Conservation (phyloP, 139 green algal genomes). For the Chlorella sp. region DNA sequence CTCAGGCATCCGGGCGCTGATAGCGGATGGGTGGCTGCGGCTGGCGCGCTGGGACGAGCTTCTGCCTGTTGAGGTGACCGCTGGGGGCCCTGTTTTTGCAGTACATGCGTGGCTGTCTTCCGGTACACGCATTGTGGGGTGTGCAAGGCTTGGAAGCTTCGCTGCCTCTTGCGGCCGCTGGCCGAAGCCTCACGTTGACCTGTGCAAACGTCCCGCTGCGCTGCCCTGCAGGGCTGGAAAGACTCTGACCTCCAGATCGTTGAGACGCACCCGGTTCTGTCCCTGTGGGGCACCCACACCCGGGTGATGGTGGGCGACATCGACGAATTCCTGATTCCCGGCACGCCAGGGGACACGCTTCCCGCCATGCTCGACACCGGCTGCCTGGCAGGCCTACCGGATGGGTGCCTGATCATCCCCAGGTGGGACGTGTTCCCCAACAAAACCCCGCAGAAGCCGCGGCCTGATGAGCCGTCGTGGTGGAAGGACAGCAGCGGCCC, state of each 20-base stretch:
- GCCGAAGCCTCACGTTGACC: too few species aligned
- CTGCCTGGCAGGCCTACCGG: not conserved
- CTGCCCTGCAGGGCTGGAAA: not conserved
- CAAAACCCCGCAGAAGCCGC: not conserved
- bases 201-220: too few species aligned
- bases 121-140: not conserved
- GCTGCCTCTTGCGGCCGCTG: too few species aligned
- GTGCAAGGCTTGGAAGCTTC: too few species aligned
- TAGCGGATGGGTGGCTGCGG: not conserved
- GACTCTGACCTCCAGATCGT: not conserved
- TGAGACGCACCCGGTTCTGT: not conserved
- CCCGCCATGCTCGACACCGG: not conserved
- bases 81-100: too few species aligned
- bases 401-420: not conserved
- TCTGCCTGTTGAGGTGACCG: too few species aligned
- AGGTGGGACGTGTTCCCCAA: not conserved
- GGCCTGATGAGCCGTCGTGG: not conserved
- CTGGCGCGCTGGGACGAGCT: not conserved
- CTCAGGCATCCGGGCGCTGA: not conserved
- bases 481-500: not conserved
- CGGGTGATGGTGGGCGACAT: not conserved
- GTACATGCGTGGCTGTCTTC: not conserved
- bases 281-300: not conserved
- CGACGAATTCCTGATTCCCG: not conserved
- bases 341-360: not conserved